These are phyloP conservation scores for Nemania abortiva DNA, from an alignment of 2,329 filamentous ascomycete genomes.

Conservation along the genomic window DNA sequence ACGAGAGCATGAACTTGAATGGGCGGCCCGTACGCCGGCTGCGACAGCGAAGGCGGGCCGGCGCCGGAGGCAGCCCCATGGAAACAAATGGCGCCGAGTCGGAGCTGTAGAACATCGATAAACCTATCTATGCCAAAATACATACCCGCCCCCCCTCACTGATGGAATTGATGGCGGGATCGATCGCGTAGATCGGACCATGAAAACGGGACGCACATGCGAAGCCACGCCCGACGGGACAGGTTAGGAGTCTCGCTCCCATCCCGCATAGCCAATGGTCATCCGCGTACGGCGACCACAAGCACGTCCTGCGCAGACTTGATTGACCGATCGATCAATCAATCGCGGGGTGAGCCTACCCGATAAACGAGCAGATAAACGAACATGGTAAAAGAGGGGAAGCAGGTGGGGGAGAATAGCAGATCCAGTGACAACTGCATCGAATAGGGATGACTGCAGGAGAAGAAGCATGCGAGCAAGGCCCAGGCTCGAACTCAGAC, in stretches of 20 bases:
- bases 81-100: slow-evolving; percentile 70
- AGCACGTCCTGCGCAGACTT: background rate
- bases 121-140: background rate
- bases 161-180: background rate
- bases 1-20: slow-evolving; percentile 63
- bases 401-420: background rate
- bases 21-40: slow-evolving; percentile 58
- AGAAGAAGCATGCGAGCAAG: background rate
- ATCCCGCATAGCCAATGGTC: slow-evolving; percentile 7
- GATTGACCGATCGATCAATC: background rate
- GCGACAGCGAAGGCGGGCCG: slow-evolving; percentile 55
- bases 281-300: background rate
- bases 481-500: background rate
- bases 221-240: background rate
- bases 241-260: slow-evolving; percentile 1
- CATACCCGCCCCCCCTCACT: background rate
- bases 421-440: slow-evolving; percentile 5
- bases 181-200: background rate
- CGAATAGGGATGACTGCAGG: slow-evolving; percentile 2
- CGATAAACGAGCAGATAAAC: background rate
- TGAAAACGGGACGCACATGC: slow-evolving; percentile 1
- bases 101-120: slow-evolving; percentile 58
- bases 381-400: background rate
- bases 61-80: slow-evolving; percentile 68
- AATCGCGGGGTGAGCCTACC: background rate